Evolutionary conservation across 139 green algal genomes (phyloP), one percentile per base, ranked within the genome.

Genomic region (Pseudopediastrum boryanum): DNA sequence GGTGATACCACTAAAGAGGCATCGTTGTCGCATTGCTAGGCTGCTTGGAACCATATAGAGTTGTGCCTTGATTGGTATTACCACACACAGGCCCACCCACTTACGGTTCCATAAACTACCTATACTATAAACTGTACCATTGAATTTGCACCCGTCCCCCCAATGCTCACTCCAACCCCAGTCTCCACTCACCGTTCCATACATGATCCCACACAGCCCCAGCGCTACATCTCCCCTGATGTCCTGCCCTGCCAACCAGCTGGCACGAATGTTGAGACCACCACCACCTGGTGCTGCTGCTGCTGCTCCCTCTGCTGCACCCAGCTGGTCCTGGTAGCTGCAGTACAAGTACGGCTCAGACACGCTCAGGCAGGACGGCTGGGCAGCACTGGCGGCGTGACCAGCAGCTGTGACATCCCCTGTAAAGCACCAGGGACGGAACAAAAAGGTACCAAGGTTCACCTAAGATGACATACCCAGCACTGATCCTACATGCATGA

Each of bases 151-250:
- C 19, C 48, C 19, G 48, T 21, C 19, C 19, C 48, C 19, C 48
- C 48, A 58, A 21, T 21, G 48, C 48, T 21, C 19, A 21, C 48
- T n/a, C 19, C 48, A 58, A 21, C 48, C 19, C 21, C n/a, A n/a
- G 48, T 4, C 25, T 1, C 4, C 62, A 51, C 69, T 65, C 36
- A 77, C 69, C 69, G 33, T 3, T 0, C 69, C 69, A 36, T 51
- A 41, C 50, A 56, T 38, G 12, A 77, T 42, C 3, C 69, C 69
- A 66, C 69, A 77, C 36, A 23, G 51, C 27, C 51, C 52, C 31
- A 77, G 4, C 31, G 65, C 25, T n/a, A 77, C 69, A 25, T 50
- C 46, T 4, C 69, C 69, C 38, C 65, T 66, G 35, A 77, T 51
- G 23, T n/a, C 41, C 29, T 36, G 31, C 12, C 69, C 69, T 52